Percentiles rank a stretch among this genome's conserved stretches.
These are phyloP conservation scores for Chrysanthemum makinoi DNA, from an alignment of 129 eudicot genomes.

Conservation along the genomic window DNA sequence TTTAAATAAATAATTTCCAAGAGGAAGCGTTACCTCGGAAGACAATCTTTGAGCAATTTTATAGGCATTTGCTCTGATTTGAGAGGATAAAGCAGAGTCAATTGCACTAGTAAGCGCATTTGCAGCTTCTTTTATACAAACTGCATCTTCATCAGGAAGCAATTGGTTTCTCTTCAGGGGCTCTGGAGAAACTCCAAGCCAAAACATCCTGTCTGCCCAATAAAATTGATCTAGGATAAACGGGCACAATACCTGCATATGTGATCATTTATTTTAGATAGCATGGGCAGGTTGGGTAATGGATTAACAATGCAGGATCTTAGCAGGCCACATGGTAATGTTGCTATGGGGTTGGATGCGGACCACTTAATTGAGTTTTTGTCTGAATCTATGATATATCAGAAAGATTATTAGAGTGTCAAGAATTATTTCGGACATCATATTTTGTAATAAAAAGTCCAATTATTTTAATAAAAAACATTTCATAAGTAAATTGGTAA, in stretches of 20 bases:
- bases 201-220: slow-evolving; percentile 98
- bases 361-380: too few species aligned
- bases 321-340: not conserved
- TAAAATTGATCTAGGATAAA: slow-evolving; percentile 88
- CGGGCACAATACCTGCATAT: slow-evolving; percentile 71
- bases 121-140: slow-evolving; percentile 54
- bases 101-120: slow-evolving; percentile 50
- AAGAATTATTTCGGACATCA: too few species aligned
- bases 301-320: too few species aligned
- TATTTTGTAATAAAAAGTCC: too few species aligned
- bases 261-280: not conserved
- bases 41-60: slow-evolving; percentile 58
- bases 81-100: slow-evolving; percentile 52
- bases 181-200: slow-evolving; percentile 93
- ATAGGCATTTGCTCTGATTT: slow-evolving; percentile 56
- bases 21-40: slow-evolving; percentile 53
- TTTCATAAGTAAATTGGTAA: too few species aligned
- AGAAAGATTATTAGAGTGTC: too few species aligned
- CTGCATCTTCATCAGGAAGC: slow-evolving; percentile 55
- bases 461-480: too few species aligned
- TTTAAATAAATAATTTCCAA: not conserved
- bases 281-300: too few species aligned
- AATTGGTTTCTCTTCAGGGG: slow-evolving; percentile 61
- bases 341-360: not conserved
- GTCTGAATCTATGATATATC: too few species aligned